Evolutionary conservation across 495 filamentous ascomycete species (phyloP).

Genomic region (Tuber melanosporum): DNA sequence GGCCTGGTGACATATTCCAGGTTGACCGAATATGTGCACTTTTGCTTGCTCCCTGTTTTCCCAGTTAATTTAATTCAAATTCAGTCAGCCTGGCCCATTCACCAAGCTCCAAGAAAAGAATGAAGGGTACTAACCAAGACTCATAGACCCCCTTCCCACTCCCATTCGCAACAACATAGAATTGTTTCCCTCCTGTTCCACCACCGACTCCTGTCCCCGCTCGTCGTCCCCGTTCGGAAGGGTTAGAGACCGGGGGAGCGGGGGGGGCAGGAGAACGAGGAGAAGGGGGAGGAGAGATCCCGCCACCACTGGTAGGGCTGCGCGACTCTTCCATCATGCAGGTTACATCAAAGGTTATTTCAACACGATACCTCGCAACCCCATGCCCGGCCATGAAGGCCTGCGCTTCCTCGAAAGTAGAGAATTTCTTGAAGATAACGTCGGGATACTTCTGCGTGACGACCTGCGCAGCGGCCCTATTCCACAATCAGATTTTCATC

Average conservation of each 20-base stretch:
- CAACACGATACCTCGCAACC: neutral
- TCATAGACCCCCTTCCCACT: neutral
- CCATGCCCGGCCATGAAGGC: neutral
- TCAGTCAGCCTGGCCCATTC: neutral
- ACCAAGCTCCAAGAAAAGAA: neutral
- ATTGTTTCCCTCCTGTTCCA: neutral
- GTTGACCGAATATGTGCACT: constrained; percentile 3
- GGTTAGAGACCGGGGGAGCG: neutral
- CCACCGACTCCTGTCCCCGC: neutral
- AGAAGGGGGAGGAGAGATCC: neutral
- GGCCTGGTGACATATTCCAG: constrained; percentile 4
- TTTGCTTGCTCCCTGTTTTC: neutral
- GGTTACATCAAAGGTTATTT: constrained; percentile 1
- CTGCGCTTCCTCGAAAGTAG: neutral
- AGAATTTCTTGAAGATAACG: neutral
- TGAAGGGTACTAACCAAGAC: neutral
- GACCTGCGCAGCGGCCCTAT: neutral
- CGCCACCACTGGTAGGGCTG: neutral
- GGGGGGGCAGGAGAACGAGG: neutral
- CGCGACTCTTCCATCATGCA: neutral
- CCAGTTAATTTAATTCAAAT: neutral
- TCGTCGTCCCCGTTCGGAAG: neutral
- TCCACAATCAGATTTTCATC: neutral
- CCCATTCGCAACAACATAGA: constrained; percentile 1
- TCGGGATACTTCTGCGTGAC: neutral